Evolutionary conservation across 1,139 yeast genomes (phyloP), one percentile per base, ranked within the genome.

Genomic region (Yamadazyma conglobata): DNA sequence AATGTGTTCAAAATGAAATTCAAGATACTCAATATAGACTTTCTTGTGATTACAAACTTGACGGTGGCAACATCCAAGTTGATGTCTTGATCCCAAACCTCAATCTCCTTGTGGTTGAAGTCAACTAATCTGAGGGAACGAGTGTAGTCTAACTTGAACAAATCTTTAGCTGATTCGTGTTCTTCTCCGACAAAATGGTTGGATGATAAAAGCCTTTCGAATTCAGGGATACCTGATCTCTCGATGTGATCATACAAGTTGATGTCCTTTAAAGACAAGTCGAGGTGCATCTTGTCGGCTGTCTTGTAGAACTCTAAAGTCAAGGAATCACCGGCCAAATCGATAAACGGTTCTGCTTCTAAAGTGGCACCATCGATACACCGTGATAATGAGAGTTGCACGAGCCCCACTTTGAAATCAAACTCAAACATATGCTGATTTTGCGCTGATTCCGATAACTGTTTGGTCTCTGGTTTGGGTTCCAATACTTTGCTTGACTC

Each of bases 1-100:
- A 91, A 91, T 0, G 97, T 91, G 28, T 89, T 85, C 48, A 89
- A 66, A 3, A 83, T 65, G 52, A 82, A 93, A 54, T 88, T 93
- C 42, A 91, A 60, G 10, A 91, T 60, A 3, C 95, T 82, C 42
- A 91, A 66, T 15, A 85, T 60, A 1, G 95, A 83, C 46, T 77
- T 82, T 30, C 96, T 77, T 0, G 94, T 77, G 8, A 89, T 60
- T 2, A 85, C 82, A 30, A 86, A 70, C 41, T 79, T 79, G 35
- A 93, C 73, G 7, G 95, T 87, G 0, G 96, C 89, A 53, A 93
- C 69, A 32, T 79, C 72, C 30, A 91, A 61, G n/a, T 73, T 68
- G 6, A 89, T 73, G 41, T 75, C 77, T 52, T 87, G 96, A 46
- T 89, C 96, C 50, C 66, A 81, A 0, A 84, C 78, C 44, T 81